phyloP scores from a whole-genome alignment of 768 basidiomycete species.

The Lactifluus pinguis region DNA sequence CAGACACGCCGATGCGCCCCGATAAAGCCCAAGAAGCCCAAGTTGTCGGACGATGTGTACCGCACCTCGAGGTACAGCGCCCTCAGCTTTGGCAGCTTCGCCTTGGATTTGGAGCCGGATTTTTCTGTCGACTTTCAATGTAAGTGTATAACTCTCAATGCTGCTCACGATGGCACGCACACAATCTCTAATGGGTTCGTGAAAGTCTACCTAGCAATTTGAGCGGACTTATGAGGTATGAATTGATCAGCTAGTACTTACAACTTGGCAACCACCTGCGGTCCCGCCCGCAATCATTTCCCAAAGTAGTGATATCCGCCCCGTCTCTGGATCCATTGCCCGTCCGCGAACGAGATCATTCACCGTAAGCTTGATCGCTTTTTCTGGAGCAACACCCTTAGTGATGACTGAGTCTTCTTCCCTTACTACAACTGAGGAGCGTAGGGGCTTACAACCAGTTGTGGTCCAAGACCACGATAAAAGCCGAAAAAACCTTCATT shows the following conservation, averaged over 20 bases:
- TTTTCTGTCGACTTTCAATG: constrained; percentile 44
- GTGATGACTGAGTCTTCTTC: neutral
- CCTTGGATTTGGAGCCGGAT: constrained; percentile 95
- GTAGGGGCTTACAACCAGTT: constrained; percentile 59
- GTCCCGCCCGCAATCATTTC: constrained; percentile 86
- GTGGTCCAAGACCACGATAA: constrained; percentile 92
- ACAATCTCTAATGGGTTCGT: constrained; percentile 97
- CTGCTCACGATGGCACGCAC: constrained; percentile 35
- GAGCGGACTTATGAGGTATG: neutral
- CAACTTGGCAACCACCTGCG: constrained; percentile 97
- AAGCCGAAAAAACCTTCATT: constrained; percentile 95
- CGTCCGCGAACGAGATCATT: constrained; percentile 83
- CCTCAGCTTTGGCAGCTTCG: constrained; percentile 82
- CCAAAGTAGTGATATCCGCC: constrained; percentile 85
- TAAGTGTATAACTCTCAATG: neutral
- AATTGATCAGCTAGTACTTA: constrained; percentile 36
- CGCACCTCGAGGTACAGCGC: constrained; percentile 75
- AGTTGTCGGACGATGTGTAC: constrained; percentile 88
- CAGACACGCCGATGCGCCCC: constrained; percentile 86
- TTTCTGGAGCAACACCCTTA: constrained; percentile 91
- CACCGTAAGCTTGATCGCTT: constrained; percentile 96
- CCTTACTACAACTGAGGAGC: neutral
- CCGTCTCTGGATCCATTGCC: constrained; percentile 91
- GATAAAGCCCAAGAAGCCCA: constrained; percentile 88
- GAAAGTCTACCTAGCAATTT: constrained; percentile 53